Evolutionary conservation across 495 filamentous ascomycete species (phyloP).

Genomic region (Penicillium nucicola): DNA sequence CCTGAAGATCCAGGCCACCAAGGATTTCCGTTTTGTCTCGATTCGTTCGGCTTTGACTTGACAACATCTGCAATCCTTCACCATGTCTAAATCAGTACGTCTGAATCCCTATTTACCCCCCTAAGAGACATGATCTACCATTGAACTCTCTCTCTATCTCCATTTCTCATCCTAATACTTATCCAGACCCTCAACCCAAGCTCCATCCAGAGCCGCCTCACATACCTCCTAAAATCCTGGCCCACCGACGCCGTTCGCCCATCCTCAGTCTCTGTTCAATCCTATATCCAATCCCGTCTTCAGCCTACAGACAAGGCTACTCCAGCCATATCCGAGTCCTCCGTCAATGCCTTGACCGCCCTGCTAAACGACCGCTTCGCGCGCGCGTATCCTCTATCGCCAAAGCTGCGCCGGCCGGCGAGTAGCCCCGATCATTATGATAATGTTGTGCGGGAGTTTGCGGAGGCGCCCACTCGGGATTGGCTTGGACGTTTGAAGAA

Average conservation of each 20-base stretch:
- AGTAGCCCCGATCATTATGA: slow-evolving; percentile 77
- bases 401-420: slow-evolving; percentile 60
- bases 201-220: slow-evolving; percentile 57
- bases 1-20: slow-evolving; percentile 18
- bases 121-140: slow-evolving; percentile 1
- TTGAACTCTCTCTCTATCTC: background rate
- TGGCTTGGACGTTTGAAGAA: slow-evolving; percentile 54
- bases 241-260: slow-evolving; percentile 76
- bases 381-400: slow-evolving; percentile 62
- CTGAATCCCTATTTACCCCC: background rate
- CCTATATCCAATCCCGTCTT: slow-evolving; percentile 62
- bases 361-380: slow-evolving; percentile 73
- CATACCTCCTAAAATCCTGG: slow-evolving; percentile 65
- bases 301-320: slow-evolving; percentile 13
- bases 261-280: slow-evolving; percentile 65
- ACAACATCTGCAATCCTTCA: background rate
- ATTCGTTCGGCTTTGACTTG: too few species aligned
- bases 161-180: slow-evolving; percentile 9
- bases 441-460: slow-evolving; percentile 66
- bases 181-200: slow-evolving; percentile 38
- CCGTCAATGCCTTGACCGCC: slow-evolving; percentile 68
- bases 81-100: slow-evolving; percentile 32
- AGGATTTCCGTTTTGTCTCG: slow-evolving; percentile 3
- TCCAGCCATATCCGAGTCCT: slow-evolving; percentile 51
- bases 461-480: slow-evolving; percentile 63